These are phyloP conservation scores for Aegilops sharonensis DNA, from an alignment of 176 grass and related monocot species.

Conservation along the genomic window DNA sequence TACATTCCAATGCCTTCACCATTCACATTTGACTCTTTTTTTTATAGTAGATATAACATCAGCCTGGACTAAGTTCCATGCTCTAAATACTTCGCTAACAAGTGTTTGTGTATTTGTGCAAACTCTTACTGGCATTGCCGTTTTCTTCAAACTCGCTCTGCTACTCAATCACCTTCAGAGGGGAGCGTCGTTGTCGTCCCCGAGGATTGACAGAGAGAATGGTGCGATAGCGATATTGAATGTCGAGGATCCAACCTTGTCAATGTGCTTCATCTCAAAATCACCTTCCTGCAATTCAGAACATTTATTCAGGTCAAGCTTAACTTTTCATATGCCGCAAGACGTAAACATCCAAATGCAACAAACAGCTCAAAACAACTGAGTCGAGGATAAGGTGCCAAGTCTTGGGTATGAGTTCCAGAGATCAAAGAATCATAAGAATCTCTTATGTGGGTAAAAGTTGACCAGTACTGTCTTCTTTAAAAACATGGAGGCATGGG, in stretches of 20 bases:
- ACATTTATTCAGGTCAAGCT: background rate
- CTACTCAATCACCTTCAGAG: slow-evolving; percentile 7
- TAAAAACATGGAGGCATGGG: background rate
- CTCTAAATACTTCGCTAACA: background rate
- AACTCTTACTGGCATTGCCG: background rate
- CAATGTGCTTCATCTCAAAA: slow-evolving; percentile 81
- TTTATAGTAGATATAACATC: background rate
- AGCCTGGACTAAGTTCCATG: background rate
- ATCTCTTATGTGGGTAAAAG: background rate
- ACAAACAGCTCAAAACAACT: background rate
- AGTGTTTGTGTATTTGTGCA: background rate
- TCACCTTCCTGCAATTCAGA: slow-evolving; percentile 64
- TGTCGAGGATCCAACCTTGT: slow-evolving; percentile 56
- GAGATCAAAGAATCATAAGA: background rate
- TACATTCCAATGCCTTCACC: background rate
- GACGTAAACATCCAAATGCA: background rate
- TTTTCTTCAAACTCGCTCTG: slow-evolving; percentile 5
- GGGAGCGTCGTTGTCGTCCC: slow-evolving; percentile 45
- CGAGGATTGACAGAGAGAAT: slow-evolving; percentile 72
- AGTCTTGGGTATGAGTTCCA: background rate
- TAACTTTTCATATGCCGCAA: background rate
- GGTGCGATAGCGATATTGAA: slow-evolving; percentile 69
- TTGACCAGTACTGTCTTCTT: background rate
- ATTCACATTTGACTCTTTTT: background rate
- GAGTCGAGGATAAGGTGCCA: background rate